Evolutionary conservation across 1,284 basidiomycete species (phyloP), one percentile per base, ranked within the genome.

Genomic region (Testicularia cyperi): DNA sequence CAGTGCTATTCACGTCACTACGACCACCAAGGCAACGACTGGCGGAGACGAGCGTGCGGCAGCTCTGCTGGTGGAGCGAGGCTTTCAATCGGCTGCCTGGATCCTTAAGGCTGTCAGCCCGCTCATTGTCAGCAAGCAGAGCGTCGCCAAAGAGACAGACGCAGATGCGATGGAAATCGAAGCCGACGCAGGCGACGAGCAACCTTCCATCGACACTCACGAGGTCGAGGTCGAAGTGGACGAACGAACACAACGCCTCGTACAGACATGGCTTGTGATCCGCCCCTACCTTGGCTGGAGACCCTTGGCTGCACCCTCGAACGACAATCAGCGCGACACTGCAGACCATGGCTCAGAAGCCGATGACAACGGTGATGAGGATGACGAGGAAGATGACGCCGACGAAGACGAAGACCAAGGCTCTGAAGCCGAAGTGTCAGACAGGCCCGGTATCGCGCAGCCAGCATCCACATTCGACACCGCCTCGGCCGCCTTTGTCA

Each of bases 61-160:
- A 2, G 74, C 74, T 15, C 55, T 60, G 14, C 41, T 76, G 9
- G 71, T 75, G 15, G 74, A 76, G 35, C 60, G 66, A 18, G 70
- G 68, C 3, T 76, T 75, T 37, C 65, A 72, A 36, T 56, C 60
- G 18, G 61, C 68, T 3, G 72, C 74, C 9, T 70, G 68, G 52
- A 56, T 74, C 8, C 48, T 76, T 23, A 65, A 68, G 24, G 63
- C 65, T 3, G 45, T 74, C 33, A 56, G 65, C 15, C 66, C 72
- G 6, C 55, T 67, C 25, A 41, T 74, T 27, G 43, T 69, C n/a
- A 65, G 65, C 35, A 57, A 52, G 28, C 36, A 57, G 26, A n/a
- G 36, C 7, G 44, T 37, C 2, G 32, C 3, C 3, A 34, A 41
- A 7, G 47, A 43, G 4, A 6, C 33, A 6, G 37, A 18, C 10